A percentile compares a stretch with the other conserved stretches of the same genome.
phyloP scores from a whole-genome alignment of 768 basidiomycete species.

The Termitomyces sp. region DNA sequence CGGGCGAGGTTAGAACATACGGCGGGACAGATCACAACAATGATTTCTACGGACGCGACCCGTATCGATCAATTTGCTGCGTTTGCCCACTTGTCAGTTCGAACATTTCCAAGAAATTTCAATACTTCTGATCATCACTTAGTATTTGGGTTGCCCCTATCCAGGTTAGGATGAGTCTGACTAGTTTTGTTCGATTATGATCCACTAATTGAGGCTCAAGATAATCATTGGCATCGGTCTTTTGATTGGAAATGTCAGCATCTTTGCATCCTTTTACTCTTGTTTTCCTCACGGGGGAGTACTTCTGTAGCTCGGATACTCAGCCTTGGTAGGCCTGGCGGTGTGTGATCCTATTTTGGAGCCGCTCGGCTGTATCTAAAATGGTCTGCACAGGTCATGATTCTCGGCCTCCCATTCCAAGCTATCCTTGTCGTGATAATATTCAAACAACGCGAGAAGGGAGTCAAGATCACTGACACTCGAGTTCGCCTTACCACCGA shows the following conservation, averaged over 20 bases:
- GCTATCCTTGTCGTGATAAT: slow-evolving; percentile 44
- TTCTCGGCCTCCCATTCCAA: slow-evolving; percentile 58
- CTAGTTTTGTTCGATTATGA: not conserved
- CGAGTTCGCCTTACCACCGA: slow-evolving; percentile 63
- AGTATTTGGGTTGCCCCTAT: slow-evolving; percentile 60
- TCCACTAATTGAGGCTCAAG: slow-evolving; percentile 15
- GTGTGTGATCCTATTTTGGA: slow-evolving; percentile 19
- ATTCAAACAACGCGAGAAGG: slow-evolving; percentile 46
- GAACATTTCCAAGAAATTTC: not conserved
- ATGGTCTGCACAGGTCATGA: slow-evolving; percentile 29
- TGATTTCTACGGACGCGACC: slow-evolving; percentile 61
- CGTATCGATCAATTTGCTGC: slow-evolving; percentile 46
- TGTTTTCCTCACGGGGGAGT: not conserved
- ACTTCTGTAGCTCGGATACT: slow-evolving; percentile 52
- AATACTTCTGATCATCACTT: not conserved
- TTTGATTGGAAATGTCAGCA: slow-evolving; percentile 48
- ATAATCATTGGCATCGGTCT: slow-evolving; percentile 56
- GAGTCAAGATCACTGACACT: slow-evolving; percentile 60
- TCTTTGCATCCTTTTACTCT: not conserved
- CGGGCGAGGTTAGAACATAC: slow-evolving; percentile 51
- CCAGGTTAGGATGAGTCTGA: slow-evolving; percentile 27
- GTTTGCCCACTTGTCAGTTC: slow-evolving; percentile 33
- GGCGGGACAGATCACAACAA: slow-evolving; percentile 63
- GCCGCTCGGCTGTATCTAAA: not conserved
- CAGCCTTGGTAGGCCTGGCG: slow-evolving; percentile 60